Percentiles rank a stretch among this genome's conserved stretches.
Evolutionary conservation across 2,329 filamentous ascomycete species (phyloP).

Genomic region (Phialophora verrucosa): DNA sequence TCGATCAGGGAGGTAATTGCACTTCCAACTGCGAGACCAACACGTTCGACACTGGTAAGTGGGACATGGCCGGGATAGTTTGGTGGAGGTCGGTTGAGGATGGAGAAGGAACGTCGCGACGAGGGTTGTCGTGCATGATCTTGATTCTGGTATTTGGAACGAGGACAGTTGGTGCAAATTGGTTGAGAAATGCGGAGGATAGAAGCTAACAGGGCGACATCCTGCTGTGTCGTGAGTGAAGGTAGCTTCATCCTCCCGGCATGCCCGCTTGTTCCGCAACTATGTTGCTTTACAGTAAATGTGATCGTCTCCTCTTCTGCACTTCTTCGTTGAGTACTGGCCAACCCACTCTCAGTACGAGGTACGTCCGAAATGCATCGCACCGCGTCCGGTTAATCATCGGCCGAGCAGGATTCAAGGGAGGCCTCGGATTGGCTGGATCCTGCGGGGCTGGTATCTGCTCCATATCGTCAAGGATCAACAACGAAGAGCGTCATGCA

Average conservation of each 20-base stretch:
- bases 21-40: slow-evolving; percentile 69
- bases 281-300: neutral
- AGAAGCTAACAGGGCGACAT: slow-evolving; percentile 27
- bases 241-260: neutral
- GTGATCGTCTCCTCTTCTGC: neutral
- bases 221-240: slow-evolving; percentile 15
- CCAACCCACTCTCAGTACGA: neutral
- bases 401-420: neutral
- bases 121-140: neutral
- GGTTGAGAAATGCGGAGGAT: slow-evolving; percentile 27
- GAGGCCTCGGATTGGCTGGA: neutral
- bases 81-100: slow-evolving; percentile 80
- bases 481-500: neutral
- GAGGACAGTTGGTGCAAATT: slow-evolving; percentile 74
- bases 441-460: neutral
- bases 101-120: slow-evolving; percentile 68
- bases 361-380: neutral
- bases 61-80: slow-evolving; percentile 94
- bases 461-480: neutral
- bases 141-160: slow-evolving; percentile 50
- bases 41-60: slow-evolving; percentile 76
- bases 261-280: neutral
- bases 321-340: neutral
- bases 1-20: slow-evolving; percentile 69
- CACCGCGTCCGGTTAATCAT: neutral